Conservation (phyloP, 306 rosid species). For the Herpetospermum pedunculosum region DNA sequence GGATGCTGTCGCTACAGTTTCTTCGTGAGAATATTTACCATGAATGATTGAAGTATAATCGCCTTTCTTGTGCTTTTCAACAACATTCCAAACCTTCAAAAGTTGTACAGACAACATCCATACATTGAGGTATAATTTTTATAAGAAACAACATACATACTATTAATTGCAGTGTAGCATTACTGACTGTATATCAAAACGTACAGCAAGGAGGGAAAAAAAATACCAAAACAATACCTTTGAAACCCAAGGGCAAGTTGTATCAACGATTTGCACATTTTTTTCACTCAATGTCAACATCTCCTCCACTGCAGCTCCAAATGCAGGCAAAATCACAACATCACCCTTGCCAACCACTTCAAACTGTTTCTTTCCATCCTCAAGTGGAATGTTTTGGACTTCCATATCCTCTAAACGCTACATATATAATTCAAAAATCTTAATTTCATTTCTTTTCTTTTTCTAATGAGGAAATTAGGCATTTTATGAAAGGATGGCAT, state of each 20-base stretch:
- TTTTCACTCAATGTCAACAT: conserved; percentile 72
- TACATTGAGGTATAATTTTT: conserved; percentile 9
- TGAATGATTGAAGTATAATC: conserved; percentile 86
- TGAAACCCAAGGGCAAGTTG: conserved; percentile 98
- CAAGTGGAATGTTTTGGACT: conserved; percentile 56
- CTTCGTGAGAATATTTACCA: conserved; percentile 91
- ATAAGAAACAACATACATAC: neutral
- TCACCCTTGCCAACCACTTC: conserved; percentile 70
- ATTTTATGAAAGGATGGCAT: neutral
- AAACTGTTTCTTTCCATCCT: conserved; percentile 59
- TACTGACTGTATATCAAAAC: neutral
- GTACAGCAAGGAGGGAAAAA: neutral
- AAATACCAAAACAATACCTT: conserved; percentile 34
- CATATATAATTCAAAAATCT: conserved; percentile 8
- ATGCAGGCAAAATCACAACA: conserved; percentile 95
- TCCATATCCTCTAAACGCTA: conserved; percentile 87
- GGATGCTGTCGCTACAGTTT: conserved; percentile 92
- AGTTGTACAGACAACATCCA: conserved; percentile 17
- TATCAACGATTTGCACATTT: conserved; percentile 84
- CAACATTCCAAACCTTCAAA: conserved; percentile 78
- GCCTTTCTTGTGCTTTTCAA: conserved; percentile 90
- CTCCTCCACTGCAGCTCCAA: conserved; percentile 96
- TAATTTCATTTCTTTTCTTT: neutral
- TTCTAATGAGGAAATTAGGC: neutral
- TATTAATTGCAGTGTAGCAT: neutral